These are phyloP conservation scores for Lipomyces sp. DNA, from an alignment of 805 yeast species.

Conservation along the genomic window DNA sequence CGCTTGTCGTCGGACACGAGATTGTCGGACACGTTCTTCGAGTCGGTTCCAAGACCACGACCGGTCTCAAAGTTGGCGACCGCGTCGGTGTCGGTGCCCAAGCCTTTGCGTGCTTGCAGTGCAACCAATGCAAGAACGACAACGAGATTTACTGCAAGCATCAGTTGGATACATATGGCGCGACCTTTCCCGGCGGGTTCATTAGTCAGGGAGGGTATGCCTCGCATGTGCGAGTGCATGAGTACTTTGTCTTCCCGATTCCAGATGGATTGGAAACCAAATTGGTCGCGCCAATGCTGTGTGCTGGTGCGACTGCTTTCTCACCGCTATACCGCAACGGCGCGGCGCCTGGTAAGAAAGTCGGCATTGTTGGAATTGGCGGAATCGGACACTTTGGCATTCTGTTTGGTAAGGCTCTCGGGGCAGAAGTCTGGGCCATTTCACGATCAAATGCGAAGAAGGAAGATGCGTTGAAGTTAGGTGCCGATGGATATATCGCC, in stretches of 20 bases:
- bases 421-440: conserved; percentile 62
- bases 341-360: conserved; percentile 55
- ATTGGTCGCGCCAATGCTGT: conserved; percentile 70
- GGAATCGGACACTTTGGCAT: conserved; percentile 69
- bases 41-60: conserved; percentile 62
- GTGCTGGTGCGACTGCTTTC: conserved; percentile 76
- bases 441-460: conserved; percentile 57
- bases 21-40: conserved; percentile 43
- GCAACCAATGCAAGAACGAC: conserved; percentile 59
- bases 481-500: conserved; percentile 60
- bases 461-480: conserved; percentile 57
- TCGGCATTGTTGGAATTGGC: conserved; percentile 67
- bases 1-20: conserved; percentile 57
- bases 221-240: conserved; percentile 65
- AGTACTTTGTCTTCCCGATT: conserved; percentile 63
- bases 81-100: conserved; percentile 82
- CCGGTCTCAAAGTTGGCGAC: conserved; percentile 61
- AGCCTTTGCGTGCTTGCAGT: conserved; percentile 62
- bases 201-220: conserved; percentile 69
- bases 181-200: conserved; percentile 54
- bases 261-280: conserved; percentile 60
- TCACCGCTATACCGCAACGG: conserved; percentile 61
- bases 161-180: conserved; percentile 58
- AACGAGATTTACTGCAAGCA: conserved; percentile 61
- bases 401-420: conserved; percentile 62